Base-by-base conservation (phyloP, 164 flowering plant genomes). In the Houttuynia cordata region DNA sequence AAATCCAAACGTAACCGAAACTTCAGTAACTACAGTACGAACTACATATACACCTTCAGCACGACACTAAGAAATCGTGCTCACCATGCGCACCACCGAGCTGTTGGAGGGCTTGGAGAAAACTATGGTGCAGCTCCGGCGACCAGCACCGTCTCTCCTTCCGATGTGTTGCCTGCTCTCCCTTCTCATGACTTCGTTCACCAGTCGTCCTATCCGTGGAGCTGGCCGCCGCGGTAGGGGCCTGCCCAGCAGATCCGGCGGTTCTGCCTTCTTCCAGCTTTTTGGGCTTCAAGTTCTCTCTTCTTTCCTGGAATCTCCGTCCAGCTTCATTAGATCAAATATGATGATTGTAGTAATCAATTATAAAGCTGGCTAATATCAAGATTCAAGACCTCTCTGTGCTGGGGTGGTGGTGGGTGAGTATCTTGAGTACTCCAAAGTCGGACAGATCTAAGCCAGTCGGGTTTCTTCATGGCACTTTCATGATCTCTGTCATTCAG, bases 41-140 rank as follows among this genome's bases (percentile, higher is more conserved):
- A n/a, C n/a, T n/a, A n/a, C n/a, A n/a, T 30, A 30, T 30, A 63
- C 1, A 25, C 21, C 1, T 20, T 19, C 41, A 21, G 18, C 12
- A 20, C 1, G 10, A 10, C 23, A 53, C 24, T 20, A 23, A 15
- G 66, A 21, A 56, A 39, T 19, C 20, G 4, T 10, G 60, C 79
- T 50, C 24, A 89, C 98, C 90, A 71, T 87, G 89, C 17, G 94
- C 73, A 65, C 98, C 98, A 62, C 98, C 98, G 30, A 93, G 92
- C 58, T 87, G 88, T 64, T 87, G 86, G 42, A 93, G 88, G 30
- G 96, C 83, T 34, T 80, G 68, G 51, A 88, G 63, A 75, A 93
- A 93, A 6, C 88, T 68, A 63, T 76, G 69, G 64, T 93, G 98
- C 63, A 93, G 74, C 71, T 90, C 97, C 37, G 85, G 88, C 9